Base-by-base conservation (phyloP, 371 early-diverging fungal species). In the Mortierella sp. region DNA sequence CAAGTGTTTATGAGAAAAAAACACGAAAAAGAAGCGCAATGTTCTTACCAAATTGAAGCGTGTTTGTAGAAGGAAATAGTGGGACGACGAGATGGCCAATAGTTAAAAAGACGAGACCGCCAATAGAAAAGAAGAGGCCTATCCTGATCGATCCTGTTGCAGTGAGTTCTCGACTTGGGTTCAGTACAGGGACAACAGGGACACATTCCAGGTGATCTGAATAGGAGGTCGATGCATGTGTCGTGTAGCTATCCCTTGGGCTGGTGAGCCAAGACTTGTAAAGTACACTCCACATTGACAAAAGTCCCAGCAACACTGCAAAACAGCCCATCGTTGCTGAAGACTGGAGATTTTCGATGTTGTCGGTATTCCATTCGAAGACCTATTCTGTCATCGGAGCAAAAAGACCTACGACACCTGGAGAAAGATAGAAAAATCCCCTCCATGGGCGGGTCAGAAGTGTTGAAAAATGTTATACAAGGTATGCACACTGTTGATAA, bases 361-460 rank as follows among this genome's bases (percentile, higher is more conserved):
- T 63, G 44, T 50, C 44, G 7, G 55, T 19, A 2, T 44, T 55
- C 79, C 79, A 74, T 24, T 66, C 43, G 63, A 73, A 79, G 39
- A 73, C 55, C 31, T 66, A 37, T 19, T 66, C 70, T 9, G 74
- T 79, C 66, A 73, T 34, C 1, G 74, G 58, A 13, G 47, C 64
- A 34, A 79, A 67, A 26, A 71, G 48, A 37, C 71, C 76, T 76
- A 26, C 16, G n/a, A 14, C 11, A 22, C 0, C 7, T 6, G 44
- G 31, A 37, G 1, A 29, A 26, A 31, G 31, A 2, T 0, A 53
- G 7, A 58, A 19, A 14, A 55, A 55, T n/a, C n/a, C n/a, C n/a
- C n/a, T n/a, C n/a, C n/a, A n/a, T n/a, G n/a, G n/a, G n/a, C n/a
- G n/a, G n/a, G n/a, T n/a, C n/a, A n/a, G n/a, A n/a, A n/a, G n/a